phyloP scores from a whole-genome alignment of 345 rosid species.

The Passiflora organensis region DNA sequence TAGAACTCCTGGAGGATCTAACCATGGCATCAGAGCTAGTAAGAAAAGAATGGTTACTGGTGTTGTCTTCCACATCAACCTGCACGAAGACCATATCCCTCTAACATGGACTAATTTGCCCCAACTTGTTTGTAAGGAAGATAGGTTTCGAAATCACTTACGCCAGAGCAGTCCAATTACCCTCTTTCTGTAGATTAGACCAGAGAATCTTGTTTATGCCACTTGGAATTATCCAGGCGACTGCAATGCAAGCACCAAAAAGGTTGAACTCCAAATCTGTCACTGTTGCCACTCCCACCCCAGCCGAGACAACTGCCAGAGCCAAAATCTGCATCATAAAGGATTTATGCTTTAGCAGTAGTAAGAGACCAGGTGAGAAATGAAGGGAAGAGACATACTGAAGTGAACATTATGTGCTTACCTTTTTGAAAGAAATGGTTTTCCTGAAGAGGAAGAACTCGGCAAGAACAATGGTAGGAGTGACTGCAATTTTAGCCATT shows the following conservation, averaged over 20 bases:
- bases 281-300: constrained; percentile 85
- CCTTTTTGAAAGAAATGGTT: constrained; percentile 64
- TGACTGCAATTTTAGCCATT: constrained; percentile 96
- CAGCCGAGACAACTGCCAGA: constrained; percentile 61
- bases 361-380: too few species aligned
- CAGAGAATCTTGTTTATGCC: constrained; percentile 84
- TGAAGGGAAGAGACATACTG: too few species aligned
- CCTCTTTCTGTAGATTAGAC: constrained; percentile 87
- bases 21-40: constrained; percentile 81
- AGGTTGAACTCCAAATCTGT: constrained; percentile 80
- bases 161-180: constrained; percentile 96
- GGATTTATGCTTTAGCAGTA: neutral
- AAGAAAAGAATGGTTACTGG: constrained; percentile 78
- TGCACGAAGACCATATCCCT: constrained; percentile 20
- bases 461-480: constrained; percentile 83
- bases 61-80: constrained; percentile 99
- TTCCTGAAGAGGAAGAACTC: constrained; percentile 69
- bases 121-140: neutral
- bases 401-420: too few species aligned
- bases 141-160: constrained; percentile 21
- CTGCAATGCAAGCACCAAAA: constrained; percentile 74
- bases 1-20: constrained; percentile 88
- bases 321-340: constrained; percentile 64
- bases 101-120: neutral
- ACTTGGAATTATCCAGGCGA: constrained; percentile 88